These are phyloP conservation scores for Aspergillus sp. DNA, from an alignment of 2,329 filamentous ascomycete species.

Conservation along the genomic window DNA sequence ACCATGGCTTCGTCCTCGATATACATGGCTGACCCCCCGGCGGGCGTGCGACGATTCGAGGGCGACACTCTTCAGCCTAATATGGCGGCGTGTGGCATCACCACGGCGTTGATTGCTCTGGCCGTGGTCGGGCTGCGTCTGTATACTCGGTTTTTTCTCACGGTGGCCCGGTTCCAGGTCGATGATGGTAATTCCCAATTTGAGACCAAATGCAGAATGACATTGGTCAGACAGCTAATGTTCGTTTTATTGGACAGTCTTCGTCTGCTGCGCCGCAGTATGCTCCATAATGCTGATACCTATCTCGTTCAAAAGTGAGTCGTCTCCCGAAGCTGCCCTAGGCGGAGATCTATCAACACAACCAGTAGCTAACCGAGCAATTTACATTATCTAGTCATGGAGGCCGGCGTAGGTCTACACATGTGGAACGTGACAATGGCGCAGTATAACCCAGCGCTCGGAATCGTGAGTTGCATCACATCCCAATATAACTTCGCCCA, in stretches of 20 bases:
- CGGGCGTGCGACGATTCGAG: too few species aligned
- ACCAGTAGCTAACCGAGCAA: background rate
- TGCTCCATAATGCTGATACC: background rate
- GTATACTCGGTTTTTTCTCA: background rate
- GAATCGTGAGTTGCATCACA: background rate
- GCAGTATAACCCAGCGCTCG: background rate
- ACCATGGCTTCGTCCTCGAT: too few species aligned
- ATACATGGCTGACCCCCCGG: too few species aligned
- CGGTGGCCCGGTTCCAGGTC: background rate
- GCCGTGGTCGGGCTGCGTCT: too few species aligned
- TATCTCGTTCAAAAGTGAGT: background rate
- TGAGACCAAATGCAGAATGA: too few species aligned
- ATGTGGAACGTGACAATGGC: background rate
- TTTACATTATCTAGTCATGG: background rate
- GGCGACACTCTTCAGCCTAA: too few species aligned
- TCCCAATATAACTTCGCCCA: too few species aligned
- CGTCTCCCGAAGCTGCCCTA: too few species aligned
- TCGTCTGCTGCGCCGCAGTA: background rate
- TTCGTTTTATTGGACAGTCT: background rate
- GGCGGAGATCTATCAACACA: background rate
- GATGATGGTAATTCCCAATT: background rate
- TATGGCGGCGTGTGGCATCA: too few species aligned
- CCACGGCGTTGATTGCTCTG: too few species aligned
- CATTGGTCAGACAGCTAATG: too few species aligned
- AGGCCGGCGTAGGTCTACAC: background rate